A percentile compares a stretch with the other conserved stretches of the same genome.
phyloP scores from a whole-genome alignment of 768 basidiomycete genomes.

The Chlorophyllum brunneum region DNA sequence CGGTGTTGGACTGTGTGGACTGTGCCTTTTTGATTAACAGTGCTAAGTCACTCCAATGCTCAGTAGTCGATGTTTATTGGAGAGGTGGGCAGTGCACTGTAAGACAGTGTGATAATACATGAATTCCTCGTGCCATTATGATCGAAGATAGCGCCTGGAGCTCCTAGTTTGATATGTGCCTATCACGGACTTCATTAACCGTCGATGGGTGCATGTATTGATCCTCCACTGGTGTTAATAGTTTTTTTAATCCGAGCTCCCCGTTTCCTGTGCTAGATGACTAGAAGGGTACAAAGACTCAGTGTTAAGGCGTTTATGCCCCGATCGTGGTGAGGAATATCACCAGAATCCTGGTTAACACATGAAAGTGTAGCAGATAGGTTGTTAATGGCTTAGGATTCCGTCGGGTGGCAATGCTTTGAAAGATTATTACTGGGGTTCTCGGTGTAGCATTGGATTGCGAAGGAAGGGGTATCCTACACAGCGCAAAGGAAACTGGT shows the following conservation, averaged over 20 bases:
- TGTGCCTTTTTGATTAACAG: too few species aligned
- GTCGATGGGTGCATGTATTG: background rate
- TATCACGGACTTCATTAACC: background rate
- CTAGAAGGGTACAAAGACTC: background rate
- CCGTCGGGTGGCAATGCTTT: too few species aligned
- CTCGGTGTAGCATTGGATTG: background rate
- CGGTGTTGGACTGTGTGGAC: too few species aligned
- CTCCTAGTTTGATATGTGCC: background rate
- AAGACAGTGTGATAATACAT: slow-evolving; percentile 1
- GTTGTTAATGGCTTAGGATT: too few species aligned
- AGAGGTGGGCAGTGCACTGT: too few species aligned
- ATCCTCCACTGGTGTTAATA: background rate
- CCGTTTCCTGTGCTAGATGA: background rate
- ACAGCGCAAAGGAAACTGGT: background rate
- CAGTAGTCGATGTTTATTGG: too few species aligned
- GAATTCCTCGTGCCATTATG: background rate
- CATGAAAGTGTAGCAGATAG: too few species aligned
- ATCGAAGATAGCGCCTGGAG: background rate
- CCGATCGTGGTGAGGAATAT: background rate
- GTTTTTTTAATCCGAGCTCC: background rate
- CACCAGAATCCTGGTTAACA: too few species aligned
- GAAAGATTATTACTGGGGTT: slow-evolving; percentile 1
- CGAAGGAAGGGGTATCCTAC: background rate
- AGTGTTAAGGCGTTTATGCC: background rate
- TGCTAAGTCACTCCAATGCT: too few species aligned